Conservation (phyloP, 345 rosid genomes). For the Microthlaspi erraticum region DNA sequence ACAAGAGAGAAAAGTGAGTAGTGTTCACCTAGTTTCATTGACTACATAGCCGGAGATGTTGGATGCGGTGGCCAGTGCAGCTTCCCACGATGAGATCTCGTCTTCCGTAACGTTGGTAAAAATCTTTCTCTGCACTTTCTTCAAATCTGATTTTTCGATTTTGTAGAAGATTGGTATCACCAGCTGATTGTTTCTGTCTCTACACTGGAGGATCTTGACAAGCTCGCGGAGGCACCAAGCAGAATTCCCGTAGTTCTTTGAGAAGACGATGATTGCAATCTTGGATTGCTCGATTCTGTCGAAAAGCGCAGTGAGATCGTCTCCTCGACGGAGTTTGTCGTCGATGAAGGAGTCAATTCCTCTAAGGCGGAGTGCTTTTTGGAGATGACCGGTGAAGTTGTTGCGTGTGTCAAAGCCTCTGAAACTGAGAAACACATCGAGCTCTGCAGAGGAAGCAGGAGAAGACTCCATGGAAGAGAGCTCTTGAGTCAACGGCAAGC, state of each 20-base stretch:
- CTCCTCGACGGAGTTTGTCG: constrained; percentile 38
- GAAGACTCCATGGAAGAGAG: constrained; percentile 24
- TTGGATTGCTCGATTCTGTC: constrained; percentile 39
- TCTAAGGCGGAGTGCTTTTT: constrained; percentile 18
- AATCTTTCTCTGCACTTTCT: constrained; percentile 34
- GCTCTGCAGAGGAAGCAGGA: constrained; percentile 29
- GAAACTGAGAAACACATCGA: constrained; percentile 48
- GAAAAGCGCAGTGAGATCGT: constrained; percentile 33
- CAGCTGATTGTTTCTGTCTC: constrained; percentile 16
- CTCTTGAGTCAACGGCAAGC: background rate
- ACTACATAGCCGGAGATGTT: constrained; percentile 36
- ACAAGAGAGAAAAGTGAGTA: background rate
- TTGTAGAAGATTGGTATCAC: constrained; percentile 45
- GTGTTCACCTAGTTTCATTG: constrained; percentile 21
- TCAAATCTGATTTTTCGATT: constrained; percentile 26
- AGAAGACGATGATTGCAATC: constrained; percentile 41
- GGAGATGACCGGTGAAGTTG: constrained; percentile 47
- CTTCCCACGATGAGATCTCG: constrained; percentile 22
- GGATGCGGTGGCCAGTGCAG: constrained; percentile 36
- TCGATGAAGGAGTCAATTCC: constrained; percentile 42
- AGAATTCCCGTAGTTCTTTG: constrained; percentile 31
- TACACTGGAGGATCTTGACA: constrained; percentile 39
- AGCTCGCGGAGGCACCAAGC: constrained; percentile 46
- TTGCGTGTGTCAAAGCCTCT: constrained; percentile 47
- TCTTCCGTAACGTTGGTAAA: constrained; percentile 29